Conservation (phyloP, 371 early-diverging fungal species). For the Mucor plumbeus region DNA sequence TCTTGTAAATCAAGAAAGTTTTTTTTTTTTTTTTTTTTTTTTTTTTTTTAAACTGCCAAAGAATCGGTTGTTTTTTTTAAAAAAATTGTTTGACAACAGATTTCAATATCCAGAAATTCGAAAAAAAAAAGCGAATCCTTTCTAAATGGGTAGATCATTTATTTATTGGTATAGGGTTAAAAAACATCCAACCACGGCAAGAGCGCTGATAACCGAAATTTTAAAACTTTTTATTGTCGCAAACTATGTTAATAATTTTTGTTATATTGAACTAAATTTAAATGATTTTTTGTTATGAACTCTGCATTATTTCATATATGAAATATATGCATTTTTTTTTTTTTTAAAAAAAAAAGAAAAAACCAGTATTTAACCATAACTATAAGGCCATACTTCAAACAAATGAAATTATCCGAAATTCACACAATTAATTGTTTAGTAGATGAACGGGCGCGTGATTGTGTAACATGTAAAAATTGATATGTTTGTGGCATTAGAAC, state of each 20-base stretch:
- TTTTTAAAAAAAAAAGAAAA: no score
- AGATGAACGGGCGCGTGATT: constrained; percentile 18
- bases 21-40: background rate
- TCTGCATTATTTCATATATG: no score
- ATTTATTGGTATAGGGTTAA: background rate
- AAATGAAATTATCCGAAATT: background rate
- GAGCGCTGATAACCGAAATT: background rate
- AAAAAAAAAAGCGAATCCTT: background rate
- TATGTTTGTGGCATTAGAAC: background rate
- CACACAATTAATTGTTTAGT: constrained; percentile 2
- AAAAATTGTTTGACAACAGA: background rate
- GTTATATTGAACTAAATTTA: no score
- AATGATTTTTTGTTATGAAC: no score
- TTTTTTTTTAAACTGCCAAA: background rate
- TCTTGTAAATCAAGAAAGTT: background rate
- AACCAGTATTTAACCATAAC: no score
- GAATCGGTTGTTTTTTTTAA: no score
- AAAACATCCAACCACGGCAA: background rate
- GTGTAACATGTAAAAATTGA: background rate
- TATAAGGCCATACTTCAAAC: background rate
- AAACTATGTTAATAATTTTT: background rate
- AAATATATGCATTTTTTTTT: no score
- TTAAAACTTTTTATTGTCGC: background rate
- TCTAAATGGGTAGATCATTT: constrained; percentile 2
- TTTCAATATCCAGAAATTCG: background rate